Evolutionary conservation across 1,284 basidiomycete species (phyloP), one percentile per base, ranked within the genome.

Genomic region (Ustilago curta): DNA sequence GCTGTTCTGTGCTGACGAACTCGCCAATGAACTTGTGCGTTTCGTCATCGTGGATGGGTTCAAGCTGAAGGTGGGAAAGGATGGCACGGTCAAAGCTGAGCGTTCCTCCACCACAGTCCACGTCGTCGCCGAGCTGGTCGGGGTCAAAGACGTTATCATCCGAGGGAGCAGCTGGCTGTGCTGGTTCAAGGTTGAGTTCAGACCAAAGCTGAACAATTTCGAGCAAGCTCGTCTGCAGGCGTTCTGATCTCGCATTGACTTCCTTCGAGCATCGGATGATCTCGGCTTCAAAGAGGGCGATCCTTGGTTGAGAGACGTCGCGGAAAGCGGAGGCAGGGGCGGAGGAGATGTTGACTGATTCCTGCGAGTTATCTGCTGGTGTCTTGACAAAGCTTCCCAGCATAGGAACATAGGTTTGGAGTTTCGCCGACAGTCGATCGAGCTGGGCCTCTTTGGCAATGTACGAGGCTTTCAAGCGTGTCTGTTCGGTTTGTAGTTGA

Each of bases 201-300:
- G 78, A 78, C 81, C 81, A 83, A 14, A 81, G 79, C 59, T 80
- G 79, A 0, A 79, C 59, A 37, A 83, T 79, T 35, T 78, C 78
- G 45, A 70, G 64, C 31, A 83, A 58, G 27, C 62, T 70, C 16
- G 67, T 61, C 31, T 80, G 72, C 8, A 83, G 66, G 37, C 72
- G 57, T 31, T 78, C 68, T 19, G 73, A 69, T 35, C 79, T 67
- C 1, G 68, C 54, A 23, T 74, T 75, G 58, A 79, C 62, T 27
- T 76, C 73, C 21, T 78, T 76, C 51, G 77, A 76, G 43, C 72
- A 76, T 25, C 76, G 69, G 25, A 77, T 66, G 59, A 78, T 73
- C 25, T 80, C 72, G 19, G 70, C 66, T 55, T 80, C 79, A 44
- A 77, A 70, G 9, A 61, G 51, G 9, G 62, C 59, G 18, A 77